Percentiles rank a stretch among this genome's conserved stretches.
Evolutionary conservation across 78 protist genomes (phyloP).

Genomic region (Speleostelium caveatum): DNA sequence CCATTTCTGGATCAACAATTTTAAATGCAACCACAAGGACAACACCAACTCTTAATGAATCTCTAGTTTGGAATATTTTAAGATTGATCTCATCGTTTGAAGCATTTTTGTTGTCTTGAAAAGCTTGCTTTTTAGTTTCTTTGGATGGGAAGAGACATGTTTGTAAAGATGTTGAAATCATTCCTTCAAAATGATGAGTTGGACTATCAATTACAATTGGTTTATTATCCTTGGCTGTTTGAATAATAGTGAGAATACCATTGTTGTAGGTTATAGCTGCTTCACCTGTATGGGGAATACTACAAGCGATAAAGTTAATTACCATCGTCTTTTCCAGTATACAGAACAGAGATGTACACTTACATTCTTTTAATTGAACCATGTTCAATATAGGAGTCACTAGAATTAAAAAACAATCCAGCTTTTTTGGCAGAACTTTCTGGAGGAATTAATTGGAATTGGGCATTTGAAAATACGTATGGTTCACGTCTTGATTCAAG

Average conservation of each 20-base stretch:
- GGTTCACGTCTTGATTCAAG: constrained; percentile 55
- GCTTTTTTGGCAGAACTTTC: not conserved
- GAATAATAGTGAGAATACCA: constrained; percentile 52
- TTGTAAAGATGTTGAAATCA: constrained; percentile 23
- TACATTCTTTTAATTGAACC: constrained; percentile 51
- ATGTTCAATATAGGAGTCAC: constrained; percentile 20
- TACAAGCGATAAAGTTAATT: not conserved
- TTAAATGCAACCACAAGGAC: constrained; percentile 61
- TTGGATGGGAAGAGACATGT: constrained; percentile 62
- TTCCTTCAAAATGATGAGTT: constrained; percentile 52
- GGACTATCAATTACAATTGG: constrained; percentile 50
- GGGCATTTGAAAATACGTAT: constrained; percentile 46
- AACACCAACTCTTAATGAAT: constrained; percentile 67
- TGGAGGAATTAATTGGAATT: constrained; percentile 20
- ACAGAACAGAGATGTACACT: not conserved
- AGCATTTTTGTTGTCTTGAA: constrained; percentile 3
- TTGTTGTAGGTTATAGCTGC: constrained; percentile 58
- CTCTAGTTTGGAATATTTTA: constrained; percentile 66
- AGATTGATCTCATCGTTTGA: constrained; percentile 44
- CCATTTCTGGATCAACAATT: constrained; percentile 65
- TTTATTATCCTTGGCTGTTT: constrained; percentile 51
- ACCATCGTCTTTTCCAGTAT: not conserved
- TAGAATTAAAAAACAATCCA: constrained; percentile 5
- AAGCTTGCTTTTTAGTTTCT: constrained; percentile 25
- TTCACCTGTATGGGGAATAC: constrained; percentile 41